Conservation (phyloP, 2,329 filamentous ascomycete genomes). For the Pseudogymnoascus sp. region DNA sequence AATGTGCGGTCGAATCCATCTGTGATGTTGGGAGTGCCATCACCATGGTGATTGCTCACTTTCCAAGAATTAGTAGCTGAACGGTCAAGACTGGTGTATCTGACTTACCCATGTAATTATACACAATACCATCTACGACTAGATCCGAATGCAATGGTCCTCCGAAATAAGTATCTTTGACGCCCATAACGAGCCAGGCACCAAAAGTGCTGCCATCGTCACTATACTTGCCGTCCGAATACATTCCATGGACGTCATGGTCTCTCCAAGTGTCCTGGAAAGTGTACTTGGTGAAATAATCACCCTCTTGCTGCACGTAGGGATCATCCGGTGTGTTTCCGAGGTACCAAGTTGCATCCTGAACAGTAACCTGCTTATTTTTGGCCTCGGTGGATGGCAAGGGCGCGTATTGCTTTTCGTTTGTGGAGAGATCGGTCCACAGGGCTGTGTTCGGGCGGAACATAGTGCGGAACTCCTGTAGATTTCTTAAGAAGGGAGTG, state of each 20-base stretch:
- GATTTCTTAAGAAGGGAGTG: constrained; percentile 47
- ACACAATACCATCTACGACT: constrained; percentile 57
- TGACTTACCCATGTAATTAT: constrained; percentile 48
- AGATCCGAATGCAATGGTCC: constrained; percentile 57
- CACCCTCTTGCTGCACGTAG: constrained; percentile 47
- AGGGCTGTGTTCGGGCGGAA: constrained; percentile 52
- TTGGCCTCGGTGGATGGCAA: constrained; percentile 38
- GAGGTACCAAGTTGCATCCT: constrained; percentile 58
- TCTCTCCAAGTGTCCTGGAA: constrained; percentile 52
- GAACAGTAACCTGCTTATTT: constrained; percentile 42
- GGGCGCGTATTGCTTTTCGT: constrained; percentile 47
- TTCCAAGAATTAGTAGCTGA: constrained; percentile 18
- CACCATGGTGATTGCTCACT: constrained; percentile 56
- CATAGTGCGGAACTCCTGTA: constrained; percentile 55
- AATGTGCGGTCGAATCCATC: constrained; percentile 59
- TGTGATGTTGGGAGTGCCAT: constrained; percentile 56
- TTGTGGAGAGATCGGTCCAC: constrained; percentile 57
- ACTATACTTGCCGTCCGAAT: constrained; percentile 43
- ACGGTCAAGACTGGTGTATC: neutral
- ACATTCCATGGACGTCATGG: constrained; percentile 50
- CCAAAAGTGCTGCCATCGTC: constrained; percentile 47
- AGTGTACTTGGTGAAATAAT: constrained; percentile 62
- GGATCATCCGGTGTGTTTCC: constrained; percentile 46
- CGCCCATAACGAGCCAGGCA: constrained; percentile 59
- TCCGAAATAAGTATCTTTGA: constrained; percentile 54